Evolutionary conservation across 768 basidiomycete species (phyloP).

Genomic region (Macrolepiota albuminosa): DNA sequence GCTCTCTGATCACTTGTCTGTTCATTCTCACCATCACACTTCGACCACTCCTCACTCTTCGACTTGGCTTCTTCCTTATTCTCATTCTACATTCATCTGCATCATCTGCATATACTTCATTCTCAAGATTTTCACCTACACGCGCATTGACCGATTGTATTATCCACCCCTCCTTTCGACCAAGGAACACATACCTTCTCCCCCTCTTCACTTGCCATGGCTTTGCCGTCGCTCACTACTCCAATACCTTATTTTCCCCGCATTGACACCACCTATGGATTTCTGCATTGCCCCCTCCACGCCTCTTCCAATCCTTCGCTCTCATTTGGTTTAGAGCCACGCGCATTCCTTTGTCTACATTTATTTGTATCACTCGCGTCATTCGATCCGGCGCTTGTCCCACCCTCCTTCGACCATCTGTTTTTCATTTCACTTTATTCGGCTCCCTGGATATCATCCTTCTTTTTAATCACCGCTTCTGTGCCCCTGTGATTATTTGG

Average conservation of each 20-base stretch:
- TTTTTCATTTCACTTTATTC: background rate
- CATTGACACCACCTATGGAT: conserved; percentile 9
- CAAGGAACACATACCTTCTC: background rate
- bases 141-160: conserved; percentile 13
- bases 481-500: conserved; percentile 5
- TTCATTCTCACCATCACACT: conserved; percentile 4
- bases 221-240: background rate
- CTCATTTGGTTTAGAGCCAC: background rate
- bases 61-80: background rate
- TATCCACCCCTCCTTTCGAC: background rate
- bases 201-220: conserved; percentile 2
- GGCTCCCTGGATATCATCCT: conserved; percentile 2
- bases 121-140: conserved; percentile 1
- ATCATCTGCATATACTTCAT: conserved; percentile 10
- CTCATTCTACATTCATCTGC: conserved; percentile 3
- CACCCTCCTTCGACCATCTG: conserved; percentile 7
- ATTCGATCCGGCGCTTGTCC: background rate
- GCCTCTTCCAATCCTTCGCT: background rate
- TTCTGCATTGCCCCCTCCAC: conserved; percentile 5
- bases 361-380: conserved; percentile 6
- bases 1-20: background rate
- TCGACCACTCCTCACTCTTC: background rate
- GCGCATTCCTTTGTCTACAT: conserved; percentile 11
- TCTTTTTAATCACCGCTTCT: conserved; percentile 2
- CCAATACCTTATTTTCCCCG: conserved; percentile 4